A percentile compares a stretch with the other conserved stretches of the same genome.
phyloP scores from a whole-genome alignment of 2,329 filamentous ascomycete species.

The Furcasterigmium sp. region DNA sequence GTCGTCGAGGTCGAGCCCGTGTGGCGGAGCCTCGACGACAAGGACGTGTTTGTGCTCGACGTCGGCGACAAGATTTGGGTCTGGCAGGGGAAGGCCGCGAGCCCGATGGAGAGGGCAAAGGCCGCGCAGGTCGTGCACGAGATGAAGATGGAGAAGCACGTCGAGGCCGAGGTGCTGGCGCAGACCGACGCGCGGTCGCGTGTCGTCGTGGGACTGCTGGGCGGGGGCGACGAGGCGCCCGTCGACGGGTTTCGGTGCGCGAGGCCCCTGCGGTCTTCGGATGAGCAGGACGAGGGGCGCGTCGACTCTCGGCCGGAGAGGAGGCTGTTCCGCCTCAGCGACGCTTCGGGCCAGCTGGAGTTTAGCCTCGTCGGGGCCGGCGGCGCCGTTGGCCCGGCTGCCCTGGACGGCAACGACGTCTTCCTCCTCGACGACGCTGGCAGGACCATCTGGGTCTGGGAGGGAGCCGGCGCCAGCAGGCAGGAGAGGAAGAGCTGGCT shows the following conservation, averaged over 20 bases:
- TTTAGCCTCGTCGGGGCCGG: constrained; percentile 57
- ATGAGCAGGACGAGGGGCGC: constrained; percentile 10
- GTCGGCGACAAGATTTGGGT: constrained; percentile 61
- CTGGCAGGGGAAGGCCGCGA: constrained; percentile 62
- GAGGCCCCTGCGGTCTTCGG: constrained; percentile 31
- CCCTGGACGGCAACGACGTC: constrained; percentile 55
- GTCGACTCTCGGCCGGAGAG: constrained; percentile 13
- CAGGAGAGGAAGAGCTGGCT: constrained; percentile 58
- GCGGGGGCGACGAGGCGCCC: constrained; percentile 35
- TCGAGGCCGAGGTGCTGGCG: constrained; percentile 60
- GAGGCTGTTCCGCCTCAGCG: constrained; percentile 58
- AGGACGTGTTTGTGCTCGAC: constrained; percentile 62
- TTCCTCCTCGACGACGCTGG: constrained; percentile 58
- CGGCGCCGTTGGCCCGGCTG: constrained; percentile 31
- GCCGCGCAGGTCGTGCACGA: constrained; percentile 63
- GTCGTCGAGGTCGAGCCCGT: constrained; percentile 60
- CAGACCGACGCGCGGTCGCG: constrained; percentile 53
- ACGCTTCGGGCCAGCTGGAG: constrained; percentile 50
- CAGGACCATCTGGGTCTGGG: constrained; percentile 60
- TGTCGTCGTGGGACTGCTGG: constrained; percentile 51
- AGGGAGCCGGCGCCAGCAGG: constrained; percentile 52
- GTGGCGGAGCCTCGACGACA: constrained; percentile 58
- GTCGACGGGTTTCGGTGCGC: constrained; percentile 32
- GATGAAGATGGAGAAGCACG: constrained; percentile 57
- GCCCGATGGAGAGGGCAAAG: constrained; percentile 65